Evolutionary conservation across 768 basidiomycete genomes (phyloP), one percentile per base, ranked within the genome.

Genomic region (Suillus americanus): DNA sequence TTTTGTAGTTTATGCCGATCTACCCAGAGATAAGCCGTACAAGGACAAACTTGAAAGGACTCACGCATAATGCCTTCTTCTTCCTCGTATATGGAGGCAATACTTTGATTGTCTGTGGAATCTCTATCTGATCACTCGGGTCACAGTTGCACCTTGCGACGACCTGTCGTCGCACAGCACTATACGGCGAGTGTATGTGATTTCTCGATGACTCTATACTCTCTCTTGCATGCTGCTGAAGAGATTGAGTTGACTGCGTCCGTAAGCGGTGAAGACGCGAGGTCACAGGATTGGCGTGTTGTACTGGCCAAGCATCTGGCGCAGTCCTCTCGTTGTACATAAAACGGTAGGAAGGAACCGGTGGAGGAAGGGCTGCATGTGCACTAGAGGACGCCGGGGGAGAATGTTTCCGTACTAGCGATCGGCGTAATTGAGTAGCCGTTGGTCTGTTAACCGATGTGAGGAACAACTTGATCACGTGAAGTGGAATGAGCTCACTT

Each of bases 1-100:
- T 88, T 35, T 81, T 74, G 73, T 96, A 96, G 74, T 92, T 92
- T 69, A 95, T 92, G 3, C 94, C 94, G 69, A 95, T 88, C 91
- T 92, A 67, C 3, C 3, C 28, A 28, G 18, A 30, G 12, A 59
- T 38, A 35, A 62, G 23, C 43, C 1, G 14, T 6, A 18, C 25
- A 23, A 25, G 7, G 9, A 23, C 41, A 4, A 45, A 50, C 1
- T 30, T 33, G 2, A 20, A 65, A 20, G 5, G 6, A 41, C 57
- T 59, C 18, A 59, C 57, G 6, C 57, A 59, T 41, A 59, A 41
- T 28, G 57, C 57, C 20, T 59, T 59, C 57, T 25, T 40, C 40
- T 40, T 40, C 37, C 5, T 56, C 10, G 38, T 12, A 13, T 2
- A 40, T 28, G 38, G 57, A 28, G 12, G 2, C 12, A 13, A 59